phyloP scores from a whole-genome alignment of 306 rosid species.

The Bauhinia variegata region DNA sequence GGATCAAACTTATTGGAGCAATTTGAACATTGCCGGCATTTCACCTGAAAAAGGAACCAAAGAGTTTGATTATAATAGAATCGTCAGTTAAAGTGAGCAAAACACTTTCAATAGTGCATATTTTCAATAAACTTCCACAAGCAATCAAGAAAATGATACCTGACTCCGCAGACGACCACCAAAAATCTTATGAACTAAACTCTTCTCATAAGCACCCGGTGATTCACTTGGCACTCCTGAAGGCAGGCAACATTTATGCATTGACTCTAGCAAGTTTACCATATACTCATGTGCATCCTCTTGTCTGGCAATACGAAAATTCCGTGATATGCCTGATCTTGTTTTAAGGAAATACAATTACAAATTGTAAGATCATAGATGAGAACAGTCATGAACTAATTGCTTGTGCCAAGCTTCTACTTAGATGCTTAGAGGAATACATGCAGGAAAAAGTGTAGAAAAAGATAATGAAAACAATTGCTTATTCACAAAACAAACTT shows the following conservation, averaged over 20 bases:
- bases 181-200: conserved; percentile 94
- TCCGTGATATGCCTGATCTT: conserved; percentile 82
- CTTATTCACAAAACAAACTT: neutral
- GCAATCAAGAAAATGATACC: conserved; percentile 47
- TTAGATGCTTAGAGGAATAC: neutral
- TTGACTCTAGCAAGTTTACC: conserved; percentile 96
- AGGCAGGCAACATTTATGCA: conserved; percentile 97
- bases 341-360: conserved; percentile 47
- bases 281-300: conserved; percentile 99
- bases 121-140: conserved; percentile 5
- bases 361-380: conserved; percentile 35
- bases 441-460: neutral
- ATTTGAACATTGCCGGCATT: conserved; percentile 79
- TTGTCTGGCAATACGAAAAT: conserved; percentile 82
- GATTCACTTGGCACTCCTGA: conserved; percentile 94
- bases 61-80: neutral
- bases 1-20: conserved; percentile 93
- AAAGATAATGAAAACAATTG: neutral
- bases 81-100: neutral
- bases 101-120: neutral
- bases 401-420: conserved; percentile 9
- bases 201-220: conserved; percentile 90
- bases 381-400: neutral
- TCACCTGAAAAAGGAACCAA: conserved; percentile 66
- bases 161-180: conserved; percentile 96